Conservation (phyloP, 495 filamentous ascomycete genomes). For the Penicillium coffeae region DNA sequence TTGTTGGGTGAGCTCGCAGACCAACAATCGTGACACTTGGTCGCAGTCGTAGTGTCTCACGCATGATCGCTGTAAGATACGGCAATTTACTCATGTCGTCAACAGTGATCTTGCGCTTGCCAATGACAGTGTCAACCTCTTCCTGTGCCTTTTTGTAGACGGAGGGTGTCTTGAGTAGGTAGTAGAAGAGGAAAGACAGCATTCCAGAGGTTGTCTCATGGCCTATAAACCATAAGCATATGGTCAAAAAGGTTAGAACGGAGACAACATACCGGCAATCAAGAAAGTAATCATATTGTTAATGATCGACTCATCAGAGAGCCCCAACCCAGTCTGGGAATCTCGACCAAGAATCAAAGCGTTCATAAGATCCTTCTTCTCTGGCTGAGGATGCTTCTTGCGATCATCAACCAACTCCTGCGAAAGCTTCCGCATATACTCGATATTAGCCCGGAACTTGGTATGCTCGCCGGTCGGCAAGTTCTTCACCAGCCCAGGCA, state of each 20-base stretch:
- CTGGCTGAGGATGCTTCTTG: conserved; percentile 44
- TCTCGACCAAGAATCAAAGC: conserved; percentile 67
- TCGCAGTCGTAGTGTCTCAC: conserved; percentile 65
- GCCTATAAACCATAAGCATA: conserved; percentile 34
- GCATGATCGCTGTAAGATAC: conserved; percentile 63
- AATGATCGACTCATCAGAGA: conserved; percentile 58
- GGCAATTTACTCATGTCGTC: conserved; percentile 65
- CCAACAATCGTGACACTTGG: conserved; percentile 55
- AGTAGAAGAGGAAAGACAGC: conserved; percentile 53
- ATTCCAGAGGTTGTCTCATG: conserved; percentile 70
- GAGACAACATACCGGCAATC: conserved; percentile 42
- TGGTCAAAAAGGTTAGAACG: not conserved
- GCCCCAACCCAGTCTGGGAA: conserved; percentile 59
- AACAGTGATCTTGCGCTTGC: conserved; percentile 56
- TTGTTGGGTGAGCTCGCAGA: conserved; percentile 30
- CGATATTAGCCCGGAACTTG: conserved; percentile 57
- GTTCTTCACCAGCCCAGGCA: conserved; percentile 49
- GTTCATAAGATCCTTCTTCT: conserved; percentile 66
- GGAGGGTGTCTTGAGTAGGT: conserved; percentile 58
- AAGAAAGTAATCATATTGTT: conserved; percentile 72
- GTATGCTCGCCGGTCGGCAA: conserved; percentile 49
- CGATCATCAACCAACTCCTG: conserved; percentile 58
- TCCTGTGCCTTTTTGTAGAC: conserved; percentile 57
- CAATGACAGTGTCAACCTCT: conserved; percentile 65
- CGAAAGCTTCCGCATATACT: conserved; percentile 50